Evolutionary conservation across 257 asterid genomes (phyloP), one percentile per base, ranked within the genome.

Genomic region (Verbascum thapsus): DNA sequence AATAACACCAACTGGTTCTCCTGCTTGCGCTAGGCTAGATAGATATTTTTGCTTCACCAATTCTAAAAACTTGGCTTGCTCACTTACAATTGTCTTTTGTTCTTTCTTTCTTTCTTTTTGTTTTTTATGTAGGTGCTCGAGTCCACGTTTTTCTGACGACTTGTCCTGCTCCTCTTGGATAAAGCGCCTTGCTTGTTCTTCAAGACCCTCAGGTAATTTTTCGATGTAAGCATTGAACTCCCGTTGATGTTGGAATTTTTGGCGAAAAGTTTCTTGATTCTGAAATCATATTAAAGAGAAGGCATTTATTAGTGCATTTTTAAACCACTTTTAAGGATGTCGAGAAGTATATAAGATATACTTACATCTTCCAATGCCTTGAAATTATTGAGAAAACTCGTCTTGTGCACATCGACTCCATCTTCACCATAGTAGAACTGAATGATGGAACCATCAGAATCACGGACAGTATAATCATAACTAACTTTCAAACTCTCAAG

Each of bases 1-100:
- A 77, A 94, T 81, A 42, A 94, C 94, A 67, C 99, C 99, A 68
- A 94, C 99, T 0, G 99, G 96, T 73, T 94, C 97, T 48, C 99
- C 99, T 7, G 97, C 39, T 44, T 76, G 88, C 43, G 95, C 99
- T 17, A 89, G 90, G 72, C 99, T 89, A 1, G 88, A 85, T 61
- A 94, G 75, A 69, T 89, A 94, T 66, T 94, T 92, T 71, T 90
- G 97, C 71, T 76, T 72, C 63, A 89, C 81, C 77, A 94, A 52
- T 74, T 84, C 79, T 55, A 87, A 53, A 61, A 89, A 85, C 52
- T 66, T 65, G 34, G 56, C 67, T 58, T 72, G 83, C 74, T 72
- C 78, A 58, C 64, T 58, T 72, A 47, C 67, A 55, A 37, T 13
- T 64, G 72, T 63, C 64, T 56, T 67, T 17, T 43, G 71, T 48